Conservation (phyloP, 306 rosid genomes). For the Ziziphus jujuba region DNA sequence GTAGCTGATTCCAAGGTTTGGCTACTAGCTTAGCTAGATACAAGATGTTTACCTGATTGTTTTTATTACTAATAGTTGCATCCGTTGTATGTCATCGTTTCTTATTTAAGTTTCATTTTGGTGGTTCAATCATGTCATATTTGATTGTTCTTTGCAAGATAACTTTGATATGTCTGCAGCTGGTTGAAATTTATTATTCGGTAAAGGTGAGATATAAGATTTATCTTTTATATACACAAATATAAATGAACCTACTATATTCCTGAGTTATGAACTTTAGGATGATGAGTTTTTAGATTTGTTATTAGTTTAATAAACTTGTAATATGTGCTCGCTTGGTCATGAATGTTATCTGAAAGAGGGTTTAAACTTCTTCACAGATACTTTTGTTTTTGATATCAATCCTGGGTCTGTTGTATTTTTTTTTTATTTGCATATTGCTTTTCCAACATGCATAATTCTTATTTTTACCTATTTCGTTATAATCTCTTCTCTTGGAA, state of each 20-base stretch:
- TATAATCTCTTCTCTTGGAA: neutral
- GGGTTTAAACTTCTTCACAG: neutral
- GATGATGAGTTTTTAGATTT: no score
- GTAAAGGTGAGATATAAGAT: no score
- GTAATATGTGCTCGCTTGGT: neutral
- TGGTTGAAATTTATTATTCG: no score
- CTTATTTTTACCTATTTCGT: neutral
- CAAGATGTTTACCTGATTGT: constrained; percentile 3
- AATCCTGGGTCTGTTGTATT: neutral
- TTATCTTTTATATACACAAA: no score
- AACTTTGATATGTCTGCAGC: no score
- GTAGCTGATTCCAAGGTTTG: constrained; percentile 66
- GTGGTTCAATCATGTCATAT: neutral
- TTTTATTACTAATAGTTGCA: neutral
- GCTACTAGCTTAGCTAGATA: neutral
- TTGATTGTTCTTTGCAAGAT: no score
- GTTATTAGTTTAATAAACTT: no score
- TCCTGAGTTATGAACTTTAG: no score
- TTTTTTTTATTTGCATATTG: neutral
- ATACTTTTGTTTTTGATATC: neutral
- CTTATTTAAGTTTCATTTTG: neutral
- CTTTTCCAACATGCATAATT: no score
- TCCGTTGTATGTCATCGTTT: neutral
- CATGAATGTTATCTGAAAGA: neutral
- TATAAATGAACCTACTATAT: no score